Base-by-base conservation (phyloP, 2,329 filamentous ascomycete genomes). In the Apiospora hydei region DNA sequence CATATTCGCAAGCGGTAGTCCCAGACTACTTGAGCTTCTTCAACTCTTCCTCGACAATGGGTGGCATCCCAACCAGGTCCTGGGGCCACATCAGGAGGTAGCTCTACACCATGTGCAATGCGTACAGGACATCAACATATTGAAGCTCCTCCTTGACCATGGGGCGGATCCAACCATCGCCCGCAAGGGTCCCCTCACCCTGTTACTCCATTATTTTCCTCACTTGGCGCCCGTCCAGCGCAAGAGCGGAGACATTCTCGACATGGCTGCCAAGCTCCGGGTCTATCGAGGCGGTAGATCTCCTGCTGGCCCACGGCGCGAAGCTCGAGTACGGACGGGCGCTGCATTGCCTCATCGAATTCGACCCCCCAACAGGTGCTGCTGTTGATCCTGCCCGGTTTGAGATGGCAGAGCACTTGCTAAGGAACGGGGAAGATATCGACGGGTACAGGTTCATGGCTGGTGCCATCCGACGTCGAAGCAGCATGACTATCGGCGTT, bases 21-120 rank as follows among this genome's bases (percentile, higher is more conserved):
- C 49, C n/a, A 16, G 30, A 6, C 51, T 57, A 2, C 11, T 57
- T 13, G 6, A 10, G 6, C 53, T 70, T 11, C 24, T 70, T 1
- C 24, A 70, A 18, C 41, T 30, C 1, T 66, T 70, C 30, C 38
- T 64, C 1, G 51, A 70, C 18, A 43, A 66, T 13, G 69, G 69
- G 13, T 70, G 69, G 69, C 69, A 70, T 70, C 69, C 69, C 18
- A 70, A 70, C 53, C 69, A 70, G 51, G 18, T 70, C 53, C 5
- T 70, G 13, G 38, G 18, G 11, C 24, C n/a, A n/a, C 24, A n/a
- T 1, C 49, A 41, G 24, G 53, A 46, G 26, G 53, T 70, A 3
- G 69, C 69, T 0, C 24, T 66, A 1, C 69, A 70, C n/a, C 43
- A 70, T 46, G 30, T 21, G 24, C 49, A 49, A 16, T 70, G 69